These are phyloP conservation scores for Capronia epimyces DNA, from an alignment of 2,329 filamentous ascomycete species.

Conservation along the genomic window DNA sequence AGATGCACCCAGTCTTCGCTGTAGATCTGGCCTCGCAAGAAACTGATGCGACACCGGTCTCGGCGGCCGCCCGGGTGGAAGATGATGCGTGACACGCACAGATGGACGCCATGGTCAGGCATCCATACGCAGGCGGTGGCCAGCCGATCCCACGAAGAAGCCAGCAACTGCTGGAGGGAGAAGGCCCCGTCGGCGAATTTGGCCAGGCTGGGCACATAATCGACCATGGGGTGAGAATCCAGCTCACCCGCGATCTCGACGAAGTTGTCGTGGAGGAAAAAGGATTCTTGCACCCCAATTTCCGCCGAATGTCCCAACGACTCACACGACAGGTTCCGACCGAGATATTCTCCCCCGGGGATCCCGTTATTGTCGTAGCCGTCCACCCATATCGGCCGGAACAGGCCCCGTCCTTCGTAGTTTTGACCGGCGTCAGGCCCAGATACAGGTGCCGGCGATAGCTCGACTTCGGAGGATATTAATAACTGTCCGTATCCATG, in stretches of 20 bases:
- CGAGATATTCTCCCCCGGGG: constrained; percentile 7
- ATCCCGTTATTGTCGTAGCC: constrained; percentile 7
- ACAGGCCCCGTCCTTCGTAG: constrained; percentile 7
- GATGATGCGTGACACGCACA: constrained; percentile 17
- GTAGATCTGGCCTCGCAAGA: constrained; percentile 26
- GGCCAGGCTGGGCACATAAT: constrained; percentile 2
- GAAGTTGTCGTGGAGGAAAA: constrained; percentile 28
- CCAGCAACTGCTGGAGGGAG: constrained; percentile 1
- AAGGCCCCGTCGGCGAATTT: constrained; percentile 1
- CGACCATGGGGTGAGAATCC: constrained; percentile 10
- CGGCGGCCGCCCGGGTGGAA: constrained; percentile 14
- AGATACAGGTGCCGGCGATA: background rate
- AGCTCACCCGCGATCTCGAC: constrained; percentile 11
- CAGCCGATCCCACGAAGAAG: constrained; percentile 12
- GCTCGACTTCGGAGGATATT: background rate
- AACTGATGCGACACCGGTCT: constrained; percentile 26
- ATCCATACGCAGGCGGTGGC: constrained; percentile 19
- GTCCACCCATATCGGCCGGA: background rate
- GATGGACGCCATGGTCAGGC: constrained; percentile 13
- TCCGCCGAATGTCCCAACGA: constrained; percentile 5
- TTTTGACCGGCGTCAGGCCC: background rate
- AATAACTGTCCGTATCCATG: background rate
- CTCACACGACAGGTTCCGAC: constrained; percentile 4
- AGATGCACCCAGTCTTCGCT: constrained; percentile 24
- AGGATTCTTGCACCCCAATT: constrained; percentile 18